Conservation (phyloP, 495 filamentous ascomycete genomes). For the Margaritispora aquatica region DNA sequence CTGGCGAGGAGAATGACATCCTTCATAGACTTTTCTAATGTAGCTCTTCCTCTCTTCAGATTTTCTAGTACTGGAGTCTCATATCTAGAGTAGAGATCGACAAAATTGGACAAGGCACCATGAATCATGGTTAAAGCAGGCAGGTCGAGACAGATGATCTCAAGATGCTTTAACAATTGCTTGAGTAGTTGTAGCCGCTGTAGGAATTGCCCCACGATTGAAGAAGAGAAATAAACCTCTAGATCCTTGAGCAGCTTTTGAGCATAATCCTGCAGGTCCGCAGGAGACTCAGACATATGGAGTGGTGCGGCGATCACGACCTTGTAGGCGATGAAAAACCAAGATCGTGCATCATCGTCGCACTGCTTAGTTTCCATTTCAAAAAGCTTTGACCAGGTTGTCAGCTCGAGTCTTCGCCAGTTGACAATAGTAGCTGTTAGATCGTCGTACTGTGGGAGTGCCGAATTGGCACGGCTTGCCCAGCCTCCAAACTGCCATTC, state of each 20-base stretch:
- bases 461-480: conserved; percentile 73
- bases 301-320: conserved; percentile 71
- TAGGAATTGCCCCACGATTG: conserved; percentile 73
- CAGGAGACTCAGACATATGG: conserved; percentile 45
- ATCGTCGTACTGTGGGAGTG: conserved; percentile 58
- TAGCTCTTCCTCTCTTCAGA: conserved; percentile 53
- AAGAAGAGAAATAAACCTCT: conserved; percentile 64
- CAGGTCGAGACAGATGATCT: conserved; percentile 48
- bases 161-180: conserved; percentile 61
- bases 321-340: conserved; percentile 97
- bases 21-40: conserved; percentile 79
- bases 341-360: conserved; percentile 68
- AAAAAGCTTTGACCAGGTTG: conserved; percentile 86
- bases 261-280: conserved; percentile 55
- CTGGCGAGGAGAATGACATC: conserved; percentile 82
- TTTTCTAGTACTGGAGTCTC: conserved; percentile 52
- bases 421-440: conserved; percentile 69
- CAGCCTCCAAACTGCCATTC: conserved; percentile 84
- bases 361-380: conserved; percentile 75
- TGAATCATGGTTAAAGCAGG: conserved; percentile 43
- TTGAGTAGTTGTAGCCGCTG: conserved; percentile 65
- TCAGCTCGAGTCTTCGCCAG: conserved; percentile 87
- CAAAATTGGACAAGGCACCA: conserved; percentile 69
- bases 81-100: conserved; percentile 65
- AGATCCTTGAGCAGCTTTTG: conserved; percentile 63